Base-by-base conservation (phyloP, 805 yeast species). In the Deakozyma indianensis region DNA sequence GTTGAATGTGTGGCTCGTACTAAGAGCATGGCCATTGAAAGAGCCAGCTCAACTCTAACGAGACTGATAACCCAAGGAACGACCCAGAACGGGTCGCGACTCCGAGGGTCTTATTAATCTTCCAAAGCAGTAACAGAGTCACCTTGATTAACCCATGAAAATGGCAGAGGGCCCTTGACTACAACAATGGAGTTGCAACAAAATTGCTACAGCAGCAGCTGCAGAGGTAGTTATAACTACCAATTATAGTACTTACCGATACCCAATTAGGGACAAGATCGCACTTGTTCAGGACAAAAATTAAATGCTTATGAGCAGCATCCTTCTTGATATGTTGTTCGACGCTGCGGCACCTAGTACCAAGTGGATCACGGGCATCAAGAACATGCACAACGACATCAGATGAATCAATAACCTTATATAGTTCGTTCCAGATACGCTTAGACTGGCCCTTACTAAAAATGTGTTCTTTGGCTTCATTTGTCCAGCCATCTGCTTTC, bases 251-350 rank as follows among this genome's bases (percentile, higher is more conserved):
- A 87, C 97, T 75, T 86, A 88, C 97, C 58, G 97, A 96, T 59
- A 86, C 96, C 96, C 97, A 90, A 42, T 96, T 90, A 52, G 98
- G 98, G 44, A 90, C 96, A 59, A 90, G 77, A 71, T 90, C 98
- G 75, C 96, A 88, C 73, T 90, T 90, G 75, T 90, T 90, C 66
- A 90, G 69, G 47, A 92, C 95, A 61, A 82, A 88, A 54, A 90
- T 82, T 69, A 90, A 72, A 71, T 92, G 98, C 67, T 90, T 90
- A 62, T 92, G 98, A 14, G 97, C 85, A 59, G 94, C 87, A 67
- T 90, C 98, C 53, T 84, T 90, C 56, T 74, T 77, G 62, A 90
- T 85, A 61, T 86, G 88, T 58, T 86, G 87, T 64, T 92, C 96
- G 46, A 90, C 96, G 2, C 94, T 75, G 55, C 73, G 80, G 72